Percentiles rank a stretch among this genome's conserved stretches.
Conservation (phyloP, 139 green algal species). For the Coelastrella sp. region DNA sequence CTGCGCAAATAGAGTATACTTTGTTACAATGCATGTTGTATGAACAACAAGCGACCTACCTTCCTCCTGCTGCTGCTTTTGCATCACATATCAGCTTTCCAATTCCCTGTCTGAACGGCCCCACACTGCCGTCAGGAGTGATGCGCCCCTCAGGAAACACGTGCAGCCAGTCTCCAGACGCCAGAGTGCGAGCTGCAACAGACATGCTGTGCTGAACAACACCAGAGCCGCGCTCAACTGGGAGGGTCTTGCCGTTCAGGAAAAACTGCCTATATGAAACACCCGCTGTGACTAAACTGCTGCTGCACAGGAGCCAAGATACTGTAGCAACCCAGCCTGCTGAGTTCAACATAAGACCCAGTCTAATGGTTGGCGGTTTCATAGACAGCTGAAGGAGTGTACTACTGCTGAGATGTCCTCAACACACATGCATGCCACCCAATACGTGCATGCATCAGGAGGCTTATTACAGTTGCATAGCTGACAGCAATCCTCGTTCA, state of each 20-base stretch:
- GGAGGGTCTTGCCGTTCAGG: conserved; percentile 85
- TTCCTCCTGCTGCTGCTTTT: conserved; percentile 45
- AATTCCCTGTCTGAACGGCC: conserved; percentile 62
- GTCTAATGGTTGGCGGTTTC: no score
- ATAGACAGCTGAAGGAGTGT: no score
- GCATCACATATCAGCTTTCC: conserved; percentile 79
- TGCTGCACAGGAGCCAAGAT: no score
- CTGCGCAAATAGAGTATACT: no score
- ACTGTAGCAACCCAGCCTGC: no score
- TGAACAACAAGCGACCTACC: conserved; percentile 44
- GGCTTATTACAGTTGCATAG: no score
- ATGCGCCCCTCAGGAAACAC: conserved; percentile 91
- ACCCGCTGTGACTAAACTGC: not conserved
- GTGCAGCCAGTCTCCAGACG: conserved; percentile 85
- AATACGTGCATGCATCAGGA: no score
- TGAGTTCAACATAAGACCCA: no score
- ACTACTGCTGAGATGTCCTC: no score
- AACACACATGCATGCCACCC: no score
- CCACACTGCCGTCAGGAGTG: conserved; percentile 74
- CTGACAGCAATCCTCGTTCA: no score
- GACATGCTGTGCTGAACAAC: conserved; percentile 78
- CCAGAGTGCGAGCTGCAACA: conserved; percentile 59
- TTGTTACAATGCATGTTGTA: no score
- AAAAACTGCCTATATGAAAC: conserved; percentile 84
- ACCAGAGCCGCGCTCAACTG: conserved; percentile 77